Percentiles rank a stretch among this genome's conserved stretches.
Evolutionary conservation across 31 red algal species (phyloP).

Genomic region (Odonthalia washingtoniensis): DNA sequence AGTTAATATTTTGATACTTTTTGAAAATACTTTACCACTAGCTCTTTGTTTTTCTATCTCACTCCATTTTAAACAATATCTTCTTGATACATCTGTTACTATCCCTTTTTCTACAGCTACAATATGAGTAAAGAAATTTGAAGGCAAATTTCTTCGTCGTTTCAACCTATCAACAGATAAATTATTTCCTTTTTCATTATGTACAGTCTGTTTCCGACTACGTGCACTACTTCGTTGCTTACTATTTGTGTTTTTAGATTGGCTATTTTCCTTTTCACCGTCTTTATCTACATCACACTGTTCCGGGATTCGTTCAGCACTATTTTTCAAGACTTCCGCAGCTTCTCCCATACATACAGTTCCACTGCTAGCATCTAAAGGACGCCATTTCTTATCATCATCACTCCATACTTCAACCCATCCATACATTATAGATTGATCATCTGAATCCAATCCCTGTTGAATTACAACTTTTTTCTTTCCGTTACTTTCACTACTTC

Average conservation of each 20-base stretch:
- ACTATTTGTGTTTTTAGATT: no score
- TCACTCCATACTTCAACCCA: slow-evolving; percentile 73
- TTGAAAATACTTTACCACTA: slow-evolving; percentile 53
- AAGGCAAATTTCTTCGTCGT: slow-evolving; percentile 1
- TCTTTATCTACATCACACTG: no score
- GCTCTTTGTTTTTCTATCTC: slow-evolving; percentile 52
- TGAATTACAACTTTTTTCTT: background rate
- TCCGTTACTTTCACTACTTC: background rate
- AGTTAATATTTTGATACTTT: slow-evolving; percentile 37
- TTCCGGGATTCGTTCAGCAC: slow-evolving; percentile 22
- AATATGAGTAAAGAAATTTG: slow-evolving; percentile 64
- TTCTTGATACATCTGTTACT: slow-evolving; percentile 73
- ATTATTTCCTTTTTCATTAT: no score
- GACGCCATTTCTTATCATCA: slow-evolving; percentile 48
- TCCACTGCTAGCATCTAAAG: slow-evolving; percentile 49
- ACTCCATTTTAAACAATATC: slow-evolving; percentile 60
- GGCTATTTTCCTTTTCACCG: no score
- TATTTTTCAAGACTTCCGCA: slow-evolving; percentile 36
- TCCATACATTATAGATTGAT: slow-evolving; percentile 41
- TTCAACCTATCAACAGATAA: background rate
- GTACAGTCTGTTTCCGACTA: no score
- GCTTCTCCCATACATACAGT: slow-evolving; percentile 13
- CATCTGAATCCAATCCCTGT: background rate
- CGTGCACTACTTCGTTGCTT: no score
- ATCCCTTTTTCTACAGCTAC: slow-evolving; percentile 68